Evolutionary conservation across 306 rosid species (phyloP), one percentile per base, ranked within the genome.

Genomic region (Quercus alba): DNA sequence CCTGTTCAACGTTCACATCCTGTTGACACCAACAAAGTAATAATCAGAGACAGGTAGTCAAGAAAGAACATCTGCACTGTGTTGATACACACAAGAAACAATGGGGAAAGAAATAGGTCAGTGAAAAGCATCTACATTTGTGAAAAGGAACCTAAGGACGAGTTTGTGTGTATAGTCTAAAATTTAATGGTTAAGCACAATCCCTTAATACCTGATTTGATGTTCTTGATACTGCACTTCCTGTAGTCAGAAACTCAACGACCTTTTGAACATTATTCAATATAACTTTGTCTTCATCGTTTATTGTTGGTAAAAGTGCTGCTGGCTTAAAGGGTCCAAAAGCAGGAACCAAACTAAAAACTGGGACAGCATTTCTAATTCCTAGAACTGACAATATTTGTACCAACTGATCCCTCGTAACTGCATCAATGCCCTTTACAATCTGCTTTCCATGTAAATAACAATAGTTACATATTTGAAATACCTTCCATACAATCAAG

Each of bases 371-470:
- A 88, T 93, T 93, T 82, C 91, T 86, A 73, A 93, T 23, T 84
- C 99, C 98, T 21, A 93, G 80, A 72, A 89, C 73, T 77, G 97
- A 84, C 92, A 89, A 86, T 75, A 77, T 72, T 74, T 89, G 87
- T 64, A 95, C 97, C 75, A 95, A 86, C 83, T 95, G 99, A 83
- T 95, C 99, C 84, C 99, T 93, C 28, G 98, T 86, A 75, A 95
- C 80, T 72, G 98, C 99, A 84, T 95, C 99, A 76, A 95, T 95
- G 75, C 96, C 99, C 85, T 95, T 93, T 25, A 95, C 99, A 72
- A 95, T 90, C 99, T 95, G 93, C 74, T 70, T 83, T 75, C 72
- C 81, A 67, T 72, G 56, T 66, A 31, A 58, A 82, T 75, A 76
- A 64, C 52, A 15, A 18, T 23, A n/a, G 82, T 83, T 71, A 72